Evolutionary conservation across 345 rosid genomes (phyloP), one percentile per base, ranked within the genome.

Genomic region (Mallotus nudiflorus): DNA sequence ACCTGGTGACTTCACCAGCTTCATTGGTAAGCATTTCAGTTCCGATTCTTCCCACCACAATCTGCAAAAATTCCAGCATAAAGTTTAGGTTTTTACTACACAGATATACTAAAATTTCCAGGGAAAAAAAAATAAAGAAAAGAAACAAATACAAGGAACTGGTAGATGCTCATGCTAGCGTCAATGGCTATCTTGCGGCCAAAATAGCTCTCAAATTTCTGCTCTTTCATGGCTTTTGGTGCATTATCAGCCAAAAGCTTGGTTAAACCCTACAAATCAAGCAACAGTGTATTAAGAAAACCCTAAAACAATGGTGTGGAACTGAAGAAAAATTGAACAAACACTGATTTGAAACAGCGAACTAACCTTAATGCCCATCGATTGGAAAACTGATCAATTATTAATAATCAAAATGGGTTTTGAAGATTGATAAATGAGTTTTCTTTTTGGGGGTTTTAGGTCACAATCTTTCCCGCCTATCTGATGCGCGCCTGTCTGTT

Each of bases 101-200:
- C n/a, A n/a, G n/a, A n/a, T n/a, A n/a, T n/a, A n/a, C n/a, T n/a
- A n/a, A n/a, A n/a, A n/a, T n/a, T n/a, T n/a, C n/a, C n/a, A n/a
- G n/a, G n/a, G n/a, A n/a, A n/a, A 18, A 2, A 31, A 57, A n/a
- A 22, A 66, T 16, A 56, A 5, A 66, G 14, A 3, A 35, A 57
- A 5, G 19, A 50, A 27, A 55, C 25, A 82, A 90, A 20, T 37
- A 87, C 99, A 24, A 95, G 97, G 81, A 94, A 92, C 77, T 95
- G 99, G 74, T 95, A 92, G 55, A 92, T 95, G 89, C 97, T 95
- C 97, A 95, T 92, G 93, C 99, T 90, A 60, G 99, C 97, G 67
- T 95, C 99, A 45, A 95, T 82, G 25, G 97, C 96, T 15, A 92
- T 92, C 81, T 92, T 90, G 44, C 99, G 88, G 65, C 99, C 97